Conservation (phyloP, 2,329 filamentous ascomycete species). For the Aspergillus niger region DNA sequence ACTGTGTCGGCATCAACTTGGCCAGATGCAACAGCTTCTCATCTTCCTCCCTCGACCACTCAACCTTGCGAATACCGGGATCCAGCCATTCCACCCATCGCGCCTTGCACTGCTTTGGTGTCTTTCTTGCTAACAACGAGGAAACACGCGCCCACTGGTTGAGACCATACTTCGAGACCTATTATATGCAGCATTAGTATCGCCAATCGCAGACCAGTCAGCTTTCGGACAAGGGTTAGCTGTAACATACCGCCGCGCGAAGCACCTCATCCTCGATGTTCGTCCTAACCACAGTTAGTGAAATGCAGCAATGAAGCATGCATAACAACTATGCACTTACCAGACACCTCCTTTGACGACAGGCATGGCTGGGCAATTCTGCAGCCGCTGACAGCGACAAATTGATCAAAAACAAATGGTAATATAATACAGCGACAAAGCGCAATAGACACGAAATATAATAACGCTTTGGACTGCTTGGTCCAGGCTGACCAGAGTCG, state of each 20-base stretch:
- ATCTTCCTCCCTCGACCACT: conserved; percentile 98
- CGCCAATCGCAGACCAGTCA: neutral
- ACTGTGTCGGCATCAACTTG: conserved; percentile 98
- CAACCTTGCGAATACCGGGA: conserved; percentile 95
- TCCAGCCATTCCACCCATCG: conserved; percentile 99
- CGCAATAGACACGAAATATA: neutral
- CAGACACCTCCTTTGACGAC: conserved; percentile 69
- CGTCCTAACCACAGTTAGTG: conserved; percentile 48
- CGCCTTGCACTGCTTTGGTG: conserved; percentile 98
- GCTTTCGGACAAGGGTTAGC: neutral
- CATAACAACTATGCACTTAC: conserved; percentile 31
- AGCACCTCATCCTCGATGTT: conserved; percentile 91
- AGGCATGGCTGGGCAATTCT: conserved; percentile 53
- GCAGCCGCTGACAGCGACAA: neutral
- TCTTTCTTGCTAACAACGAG: conserved; percentile 94
- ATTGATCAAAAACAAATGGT: neutral
- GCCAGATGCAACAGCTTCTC: conserved; percentile 95
- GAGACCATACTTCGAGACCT: conserved; percentile 85
- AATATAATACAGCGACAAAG: neutral
- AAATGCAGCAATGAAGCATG: neutral
- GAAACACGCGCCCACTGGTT: conserved; percentile 99
- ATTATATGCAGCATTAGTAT: conserved; percentile 12
- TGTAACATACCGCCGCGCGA: conserved; percentile 70
- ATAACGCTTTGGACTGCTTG: conserved; percentile 17
- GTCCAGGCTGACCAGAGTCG: conserved; percentile 18